Percentiles rank a stretch among this genome's conserved stretches.
Evolutionary conservation across 1,284 basidiomycete species (phyloP).

Genomic region (Butyriboletus appendiculatus): DNA sequence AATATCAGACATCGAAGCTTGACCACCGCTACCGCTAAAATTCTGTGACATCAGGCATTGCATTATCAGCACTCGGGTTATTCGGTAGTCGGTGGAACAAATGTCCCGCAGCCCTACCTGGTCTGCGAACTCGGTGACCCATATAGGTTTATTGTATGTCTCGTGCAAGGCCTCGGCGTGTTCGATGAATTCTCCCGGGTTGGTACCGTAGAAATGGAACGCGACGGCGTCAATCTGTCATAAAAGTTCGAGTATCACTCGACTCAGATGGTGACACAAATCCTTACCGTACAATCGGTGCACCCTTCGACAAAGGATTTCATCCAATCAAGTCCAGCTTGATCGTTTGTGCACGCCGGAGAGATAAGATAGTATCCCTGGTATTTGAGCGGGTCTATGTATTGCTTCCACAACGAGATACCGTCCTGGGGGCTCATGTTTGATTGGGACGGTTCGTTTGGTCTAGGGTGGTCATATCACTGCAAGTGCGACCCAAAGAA

Average conservation of each 20-base stretch:
- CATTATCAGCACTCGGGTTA: not conserved
- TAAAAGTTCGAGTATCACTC: not conserved
- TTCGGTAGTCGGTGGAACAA: too few species aligned
- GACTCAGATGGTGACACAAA: not conserved
- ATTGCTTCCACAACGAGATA: conserved; percentile 60
- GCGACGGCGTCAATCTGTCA: conserved; percentile 52
- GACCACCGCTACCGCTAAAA: conserved; percentile 57
- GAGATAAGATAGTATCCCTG: conserved; percentile 64
- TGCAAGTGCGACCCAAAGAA: not conserved
- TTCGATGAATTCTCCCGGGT: conserved; percentile 47
- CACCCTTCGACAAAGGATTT: conserved; percentile 56
- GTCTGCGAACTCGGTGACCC: conserved; percentile 73
- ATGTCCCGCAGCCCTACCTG: conserved; percentile 39
- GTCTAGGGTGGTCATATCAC: conserved; percentile 35
- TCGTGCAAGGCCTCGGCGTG: conserved; percentile 56
- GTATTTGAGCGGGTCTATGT: conserved; percentile 61
- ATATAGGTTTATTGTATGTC: conserved; percentile 53
- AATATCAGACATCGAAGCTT: conserved; percentile 51
- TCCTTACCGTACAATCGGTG: conserved; percentile 48
- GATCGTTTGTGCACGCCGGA: conserved; percentile 69
- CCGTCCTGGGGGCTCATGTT: conserved; percentile 58
- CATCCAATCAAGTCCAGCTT: conserved; percentile 65
- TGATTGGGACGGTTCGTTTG: conserved; percentile 57
- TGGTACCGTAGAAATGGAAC: conserved; percentile 66
- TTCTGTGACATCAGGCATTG: conserved; percentile 39